A percentile compares a stretch with the other conserved stretches of the same genome.
Evolutionary conservation across 2,329 filamentous ascomycete species (phyloP).

Genomic region (Penicillium sp.): DNA sequence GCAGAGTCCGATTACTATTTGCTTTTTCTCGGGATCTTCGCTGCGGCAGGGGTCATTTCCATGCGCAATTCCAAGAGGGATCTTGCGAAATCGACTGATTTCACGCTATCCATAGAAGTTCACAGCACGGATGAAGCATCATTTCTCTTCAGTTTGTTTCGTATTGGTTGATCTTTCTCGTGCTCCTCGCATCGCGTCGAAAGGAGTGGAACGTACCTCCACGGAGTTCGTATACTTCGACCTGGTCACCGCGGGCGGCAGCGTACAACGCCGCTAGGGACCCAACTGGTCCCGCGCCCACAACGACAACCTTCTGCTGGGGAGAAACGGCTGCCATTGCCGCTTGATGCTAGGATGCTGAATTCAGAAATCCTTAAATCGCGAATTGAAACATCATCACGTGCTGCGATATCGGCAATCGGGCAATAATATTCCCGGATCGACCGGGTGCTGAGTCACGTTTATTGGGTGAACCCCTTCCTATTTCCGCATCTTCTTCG

Average conservation of each 20-base stretch:
- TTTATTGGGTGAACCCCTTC: no score
- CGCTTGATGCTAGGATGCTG: not conserved
- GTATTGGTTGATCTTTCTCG: not conserved
- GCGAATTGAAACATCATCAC: conserved; percentile 8
- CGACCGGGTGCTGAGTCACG: conserved; percentile 2
- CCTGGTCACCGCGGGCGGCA: conserved; percentile 76
- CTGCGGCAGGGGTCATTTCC: conserved; percentile 1
- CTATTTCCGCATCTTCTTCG: no score
- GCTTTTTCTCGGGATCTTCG: conserved; percentile 13
- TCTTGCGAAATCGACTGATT: no score
- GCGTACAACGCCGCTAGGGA: conserved; percentile 89
- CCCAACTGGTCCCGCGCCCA: conserved; percentile 90
- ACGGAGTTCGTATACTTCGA: conserved; percentile 90
- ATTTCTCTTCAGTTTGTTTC: not conserved
- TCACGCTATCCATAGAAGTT: no score
- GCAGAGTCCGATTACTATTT: conserved; percentile 10
- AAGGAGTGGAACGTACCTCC: conserved; percentile 58
- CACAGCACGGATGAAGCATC: no score
- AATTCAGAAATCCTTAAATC: not conserved
- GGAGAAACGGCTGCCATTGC: conserved; percentile 13
- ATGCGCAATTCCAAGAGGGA: no score
- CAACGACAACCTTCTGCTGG: conserved; percentile 67
- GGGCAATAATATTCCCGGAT: conserved; percentile 5
- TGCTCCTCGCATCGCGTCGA: not conserved
- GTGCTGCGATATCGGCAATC: conserved; percentile 15